Base-by-base conservation (phyloP, 2,329 filamentous ascomycete species). In the Monilinia fructicola region DNA sequence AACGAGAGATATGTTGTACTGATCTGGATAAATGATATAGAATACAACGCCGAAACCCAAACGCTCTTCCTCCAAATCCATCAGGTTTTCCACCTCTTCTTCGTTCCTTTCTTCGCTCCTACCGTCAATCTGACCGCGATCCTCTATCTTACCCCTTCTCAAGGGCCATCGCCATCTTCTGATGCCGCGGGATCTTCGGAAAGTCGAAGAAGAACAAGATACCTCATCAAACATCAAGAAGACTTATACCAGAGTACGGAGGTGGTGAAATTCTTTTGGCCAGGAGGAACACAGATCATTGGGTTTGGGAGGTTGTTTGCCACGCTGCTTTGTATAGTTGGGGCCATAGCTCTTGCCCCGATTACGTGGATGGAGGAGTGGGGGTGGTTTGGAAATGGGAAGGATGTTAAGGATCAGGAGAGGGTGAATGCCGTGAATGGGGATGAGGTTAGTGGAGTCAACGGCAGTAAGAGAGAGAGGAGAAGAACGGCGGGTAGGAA, bases 161-260 rank as follows among this genome's bases (percentile, higher is more conserved):
- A n/a, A 1, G 28, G 26, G 31, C 21, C 52, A 18, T 54, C 52
- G 21, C 3, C 42, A 1, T 44, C 42, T 18, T 44, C 42, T 6
- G 42, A 44, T 16, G 7, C 42, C 42, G 42, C 52, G 7, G 28
- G 12, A 18, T 28, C 52, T 35, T 54, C 52, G 21, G 52, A 54
- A 54, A 11, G 28, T 10, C 31, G 52, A 35, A 31, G 52, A 35
- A 54, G 52, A 31, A 59, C 67, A 52, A 83, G 82, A 67, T 95
- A 93, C 79, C 90, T 88, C 75, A 93, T 96, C 69, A 77, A 81
- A 9, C 84, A 82, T 23, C 93, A 97, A 76, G 88, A 96, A 71
- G 92, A 97, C 75, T 79, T 93, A 10, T 96, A 96, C 74, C 91
- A 94, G 73, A 82, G 87, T 0, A 88, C 87, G 59, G 89, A 96